Base-by-base conservation (phyloP, 331 rosid species). In the Malus hybrid region DNA sequence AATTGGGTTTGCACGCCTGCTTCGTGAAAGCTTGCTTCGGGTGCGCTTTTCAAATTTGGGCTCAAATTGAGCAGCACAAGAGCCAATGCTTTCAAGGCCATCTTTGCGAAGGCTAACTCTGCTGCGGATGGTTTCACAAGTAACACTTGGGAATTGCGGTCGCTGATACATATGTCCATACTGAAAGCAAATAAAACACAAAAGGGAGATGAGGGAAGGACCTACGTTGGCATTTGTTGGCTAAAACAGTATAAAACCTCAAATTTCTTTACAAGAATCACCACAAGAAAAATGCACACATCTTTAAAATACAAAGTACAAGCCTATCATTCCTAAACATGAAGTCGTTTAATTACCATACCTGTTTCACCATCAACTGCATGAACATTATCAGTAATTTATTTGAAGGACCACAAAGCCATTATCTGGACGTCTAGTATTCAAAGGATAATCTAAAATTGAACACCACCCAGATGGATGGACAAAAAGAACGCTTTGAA, bases 1-100 rank as follows among this genome's bases (percentile, higher is more conserved):
- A 59, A 92, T 64, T 59, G 67, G 91, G n/a, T 89, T 87, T 31
- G 50, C 68, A n/a, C 93, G 93, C 71, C 80, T 88, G 75, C 90
- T 86, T 70, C 93, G 88, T 52, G 90, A 81, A 15, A 92, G 94
- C 80, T 88, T 90, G 60, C 59, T 78, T 6, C 84, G 88, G 62
- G 83, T 62, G 20, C 50, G 70, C 52, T 66, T 66, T 19, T 66
- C 69, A 44, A 80, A 79, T n/a, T 74, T 84, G 67, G 75, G 77
- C 19, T 85, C 89, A 57, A 77, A 46, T 79, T 88, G 89, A 36
- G 73, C 86, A 10, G 89, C 85, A 73, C 87, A 86, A 74, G 93
- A 84, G 67, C 87, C 84, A 50, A 84, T 86, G 86, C 87, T 90
- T 76, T 92, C 93, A 46, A 87, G 89, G 52, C 52, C 81, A 70